These are phyloP conservation scores for Russula abietina DNA, from an alignment of 768 basidiomycete species.

Conservation along the genomic window DNA sequence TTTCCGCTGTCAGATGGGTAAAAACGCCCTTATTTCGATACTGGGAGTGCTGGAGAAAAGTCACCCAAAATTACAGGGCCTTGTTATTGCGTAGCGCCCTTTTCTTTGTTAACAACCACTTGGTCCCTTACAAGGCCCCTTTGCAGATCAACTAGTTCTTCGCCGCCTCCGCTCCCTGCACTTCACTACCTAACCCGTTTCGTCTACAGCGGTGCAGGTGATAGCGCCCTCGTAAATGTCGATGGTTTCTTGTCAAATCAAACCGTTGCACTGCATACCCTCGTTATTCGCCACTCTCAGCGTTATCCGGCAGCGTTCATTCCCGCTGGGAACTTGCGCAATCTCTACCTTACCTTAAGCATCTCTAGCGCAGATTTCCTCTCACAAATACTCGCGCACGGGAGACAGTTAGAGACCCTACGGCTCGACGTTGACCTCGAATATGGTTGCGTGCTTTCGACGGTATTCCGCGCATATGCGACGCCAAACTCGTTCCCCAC, in stretches of 20 bases:
- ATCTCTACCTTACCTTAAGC: constrained; percentile 52
- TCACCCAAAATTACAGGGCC: constrained; percentile 38
- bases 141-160: constrained; percentile 6
- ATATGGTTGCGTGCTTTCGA: constrained; percentile 33
- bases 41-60: constrained; percentile 47
- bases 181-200: constrained; percentile 33
- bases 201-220: constrained; percentile 27
- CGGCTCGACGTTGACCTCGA: constrained; percentile 48
- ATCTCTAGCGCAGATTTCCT: constrained; percentile 46
- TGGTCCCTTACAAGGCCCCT: background rate
- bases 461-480: constrained; percentile 42
- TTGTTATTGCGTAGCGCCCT: constrained; percentile 34
- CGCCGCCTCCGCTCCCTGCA: background rate
- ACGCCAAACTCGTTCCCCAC: constrained; percentile 43
- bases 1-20: constrained; percentile 54
- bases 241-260: constrained; percentile 38
- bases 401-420: constrained; percentile 58
- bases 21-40: constrained; percentile 47
- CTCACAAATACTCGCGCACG: constrained; percentile 53
- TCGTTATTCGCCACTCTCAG: constrained; percentile 12
- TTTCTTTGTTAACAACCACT: background rate
- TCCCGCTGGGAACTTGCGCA: constrained; percentile 57
- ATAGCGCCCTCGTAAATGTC: constrained; percentile 37
- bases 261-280: constrained; percentile 14
- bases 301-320: constrained; percentile 48